Evolutionary conservation across 2,329 filamentous ascomycete genomes (phyloP), one percentile per base, ranked within the genome.

Genomic region (Colletotrichum australisinense): DNA sequence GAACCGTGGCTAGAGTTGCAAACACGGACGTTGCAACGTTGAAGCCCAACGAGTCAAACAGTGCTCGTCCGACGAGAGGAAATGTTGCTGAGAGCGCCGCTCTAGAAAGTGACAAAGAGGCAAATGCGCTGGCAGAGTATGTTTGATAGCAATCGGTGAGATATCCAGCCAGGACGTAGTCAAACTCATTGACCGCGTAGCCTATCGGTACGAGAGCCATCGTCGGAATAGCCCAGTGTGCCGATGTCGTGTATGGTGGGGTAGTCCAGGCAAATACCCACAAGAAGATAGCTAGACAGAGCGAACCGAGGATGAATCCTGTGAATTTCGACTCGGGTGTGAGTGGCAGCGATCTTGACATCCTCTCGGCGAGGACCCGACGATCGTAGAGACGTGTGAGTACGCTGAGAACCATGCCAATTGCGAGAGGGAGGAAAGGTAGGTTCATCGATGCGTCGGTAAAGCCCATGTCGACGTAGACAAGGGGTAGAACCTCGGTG

Each of bases 221-320:
- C 1, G 84, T 82, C 1, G 84, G 82, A 1, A 83, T 80, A 9
- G 84, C 77, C 81, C 84, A 86, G 24, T 81, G 80, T 0, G 81
- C 46, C n/a, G 75, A 67, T 3, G 38, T 42, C 1, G 80, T 75
- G 2, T 73, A 74, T 1, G 86, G 86, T 1, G 87, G 86, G 3
- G 87, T 82, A 1, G 86, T 87, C 80, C 83, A 85, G 2, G 83
- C 83, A 67, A 88, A 87, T 76, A 79, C 81, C 83, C 84, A 86
- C 0, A 88, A 81, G 1, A 82, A 84, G 4, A 79, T 74, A 1
- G 85, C 84, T 4, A 88, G n/a, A 80, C 3, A 82, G 1, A 85
- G 84, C 0, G 84, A 83, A 0, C 84, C 86, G 42, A 87, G 77
- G 32, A 80, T 79, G 71, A 88, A 86, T 2, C 85, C 69, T 1